Evolutionary conservation across 208 protist genomes (phyloP).

Genomic region (Leptomonas seymouri): DNA sequence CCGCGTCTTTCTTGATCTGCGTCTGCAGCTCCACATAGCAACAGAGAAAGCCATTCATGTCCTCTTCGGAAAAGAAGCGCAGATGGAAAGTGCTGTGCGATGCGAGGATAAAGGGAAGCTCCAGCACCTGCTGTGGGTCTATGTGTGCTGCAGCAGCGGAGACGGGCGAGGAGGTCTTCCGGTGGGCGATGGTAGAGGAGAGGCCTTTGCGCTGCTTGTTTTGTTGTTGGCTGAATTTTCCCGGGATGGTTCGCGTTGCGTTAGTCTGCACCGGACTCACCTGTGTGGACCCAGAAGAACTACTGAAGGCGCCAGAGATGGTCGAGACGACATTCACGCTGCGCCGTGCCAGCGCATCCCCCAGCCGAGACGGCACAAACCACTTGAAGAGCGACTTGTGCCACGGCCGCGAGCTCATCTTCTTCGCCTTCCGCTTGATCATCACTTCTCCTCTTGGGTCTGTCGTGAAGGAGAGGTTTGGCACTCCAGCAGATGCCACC

Average conservation of each 20-base stretch:
- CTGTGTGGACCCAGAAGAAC: not conserved
- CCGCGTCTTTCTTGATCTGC: not conserved
- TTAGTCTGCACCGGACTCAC: not conserved
- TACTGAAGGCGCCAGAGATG: not conserved
- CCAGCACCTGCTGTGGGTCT: not conserved
- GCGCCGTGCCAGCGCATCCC: not conserved
- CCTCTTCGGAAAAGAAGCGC: constrained; percentile 23
- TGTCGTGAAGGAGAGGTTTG: constrained; percentile 8
- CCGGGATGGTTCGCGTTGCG: not conserved
- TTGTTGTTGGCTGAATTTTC: not conserved
- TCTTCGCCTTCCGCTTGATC: constrained; percentile 6
- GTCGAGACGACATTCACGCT: constrained; percentile 1
- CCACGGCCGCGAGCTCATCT: not conserved
- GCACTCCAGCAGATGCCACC: not conserved
- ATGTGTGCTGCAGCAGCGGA: not conserved
- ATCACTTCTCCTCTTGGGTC: constrained; percentile 1
- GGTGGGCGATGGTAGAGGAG: not conserved
- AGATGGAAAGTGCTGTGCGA: constrained; percentile 14
- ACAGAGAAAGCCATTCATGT: constrained; percentile 20
- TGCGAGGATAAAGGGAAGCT: constrained; percentile 10
- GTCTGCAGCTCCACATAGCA: constrained; percentile 17
- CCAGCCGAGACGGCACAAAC: not conserved
- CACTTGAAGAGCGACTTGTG: not conserved
- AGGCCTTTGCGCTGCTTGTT: too few species aligned
- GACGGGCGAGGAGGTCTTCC: not conserved